Base-by-base conservation (phyloP, 768 basidiomycete species). In the Pleurotus sapidus region DNA sequence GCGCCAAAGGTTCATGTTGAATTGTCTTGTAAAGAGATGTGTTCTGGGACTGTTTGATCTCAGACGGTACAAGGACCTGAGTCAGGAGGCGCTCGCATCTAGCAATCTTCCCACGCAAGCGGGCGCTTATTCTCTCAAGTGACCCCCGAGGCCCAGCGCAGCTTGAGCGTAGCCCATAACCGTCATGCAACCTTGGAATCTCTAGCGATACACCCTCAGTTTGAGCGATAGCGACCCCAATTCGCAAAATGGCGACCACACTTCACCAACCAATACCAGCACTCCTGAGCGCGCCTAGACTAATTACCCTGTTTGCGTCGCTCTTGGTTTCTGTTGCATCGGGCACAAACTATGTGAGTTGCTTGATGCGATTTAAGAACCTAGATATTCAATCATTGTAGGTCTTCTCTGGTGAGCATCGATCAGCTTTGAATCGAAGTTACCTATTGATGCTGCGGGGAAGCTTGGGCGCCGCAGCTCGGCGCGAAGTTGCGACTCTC, bases 381-480 rank as follows among this genome's bases (percentile, higher is more conserved):
- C 62, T 37, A 57, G 23, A 39, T 46, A n/a, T 34, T 39, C 11
- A 25, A 30, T 6, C 2, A 23, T 7, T 27, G 39, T 57, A 78
- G 78, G 76, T 74, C 5, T 78, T 70, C 57, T 78, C 77, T 65
- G 78, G 77, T 78, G 64, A 70, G 70, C 49, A 59, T 57, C 57
- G 23, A 20, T 46, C 34, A 4, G 1, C 27, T 14, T 39, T 25
- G 17, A n/a, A 11, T 34, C 3, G 11, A 11, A 34, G 30, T 6
- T 6, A 43, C 39, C 23, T 23, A 46, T 38, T 42, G 38, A 45
- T 43, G 23, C 24, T 47, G 14, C 49, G 20, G 20, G 43, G 23
- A 55, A 87, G 93, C 92, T 17, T 97, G 95, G 68, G 84, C 89
- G 1, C 93, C 94, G 0, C 93, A 96, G 67, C 80, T 96, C 4